phyloP scores from a whole-genome alignment of 2,329 filamentous ascomycete species.

The Coleophoma crateriformis region DNA sequence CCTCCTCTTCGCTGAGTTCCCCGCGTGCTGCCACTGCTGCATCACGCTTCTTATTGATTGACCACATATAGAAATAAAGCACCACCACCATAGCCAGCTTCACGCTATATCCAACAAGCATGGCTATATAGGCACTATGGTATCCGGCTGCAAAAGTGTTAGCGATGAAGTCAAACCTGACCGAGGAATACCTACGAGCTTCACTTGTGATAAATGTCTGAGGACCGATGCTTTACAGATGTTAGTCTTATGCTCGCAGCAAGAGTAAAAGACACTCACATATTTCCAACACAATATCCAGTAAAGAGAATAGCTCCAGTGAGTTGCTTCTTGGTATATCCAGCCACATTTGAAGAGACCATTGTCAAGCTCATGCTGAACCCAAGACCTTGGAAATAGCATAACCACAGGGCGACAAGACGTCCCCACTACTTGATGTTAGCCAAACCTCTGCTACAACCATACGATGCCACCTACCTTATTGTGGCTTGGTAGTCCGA shows the following conservation, averaged over 20 bases:
- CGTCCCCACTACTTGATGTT: slow-evolving; percentile 39
- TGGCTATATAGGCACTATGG: slow-evolving; percentile 29
- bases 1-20: slow-evolving; percentile 32
- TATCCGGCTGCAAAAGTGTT: slow-evolving; percentile 23
- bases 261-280: slow-evolving; percentile 15
- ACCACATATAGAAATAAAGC: slow-evolving; percentile 50
- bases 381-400: slow-evolving; percentile 46
- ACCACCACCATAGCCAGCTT: slow-evolving; percentile 44
- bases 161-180: neutral
- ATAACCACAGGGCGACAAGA: slow-evolving; percentile 51
- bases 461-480: slow-evolving; percentile 26
- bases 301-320: slow-evolving; percentile 44
- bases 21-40: slow-evolving; percentile 28
- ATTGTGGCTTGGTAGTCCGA: slow-evolving; percentile 41
- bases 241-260: neutral
- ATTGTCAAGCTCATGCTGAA: slow-evolving; percentile 49
- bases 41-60: slow-evolving; percentile 48
- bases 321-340: slow-evolving; percentile 50
- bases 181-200: slow-evolving; percentile 12
- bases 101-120: slow-evolving; percentile 48
- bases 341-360: slow-evolving; percentile 45
- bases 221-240: slow-evolving; percentile 30
- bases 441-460: neutral
- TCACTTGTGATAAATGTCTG: slow-evolving; percentile 22
- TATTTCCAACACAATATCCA: slow-evolving; percentile 49